Conservation (phyloP, 305 asterid species). For the Stenogyne calaminthoides region DNA sequence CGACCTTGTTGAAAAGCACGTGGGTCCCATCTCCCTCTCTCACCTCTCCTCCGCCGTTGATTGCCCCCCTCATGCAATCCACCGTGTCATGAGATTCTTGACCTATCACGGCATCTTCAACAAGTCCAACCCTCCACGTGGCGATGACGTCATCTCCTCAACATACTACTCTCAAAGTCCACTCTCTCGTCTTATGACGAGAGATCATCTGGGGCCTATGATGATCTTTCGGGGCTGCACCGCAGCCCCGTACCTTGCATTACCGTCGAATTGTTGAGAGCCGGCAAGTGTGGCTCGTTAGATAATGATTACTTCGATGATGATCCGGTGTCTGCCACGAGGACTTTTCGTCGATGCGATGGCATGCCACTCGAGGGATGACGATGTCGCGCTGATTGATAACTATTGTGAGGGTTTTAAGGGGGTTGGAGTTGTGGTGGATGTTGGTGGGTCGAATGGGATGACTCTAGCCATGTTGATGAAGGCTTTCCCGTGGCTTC, state of each 20-base stretch:
- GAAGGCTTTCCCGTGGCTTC: slow-evolving; percentile 31
- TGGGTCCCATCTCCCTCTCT: slow-evolving; percentile 26
- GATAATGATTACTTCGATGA: background rate
- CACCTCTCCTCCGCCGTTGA: slow-evolving; percentile 30
- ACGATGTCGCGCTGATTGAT: background rate
- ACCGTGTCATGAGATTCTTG: too few species aligned
- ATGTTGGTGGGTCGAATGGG: slow-evolving; percentile 30
- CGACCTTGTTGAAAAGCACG: slow-evolving; percentile 37
- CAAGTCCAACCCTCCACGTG: too few species aligned
- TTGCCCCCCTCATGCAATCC: too few species aligned
- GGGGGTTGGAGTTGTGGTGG: background rate
- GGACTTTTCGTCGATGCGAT: background rate
- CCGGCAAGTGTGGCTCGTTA: background rate
- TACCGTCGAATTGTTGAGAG: too few species aligned
- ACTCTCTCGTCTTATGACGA: too few species aligned
- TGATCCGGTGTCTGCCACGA: background rate
- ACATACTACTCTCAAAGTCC: too few species aligned
- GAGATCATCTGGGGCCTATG: too few species aligned
- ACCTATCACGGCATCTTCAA: too few species aligned
- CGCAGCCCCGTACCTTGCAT: too few species aligned
- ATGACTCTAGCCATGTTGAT: slow-evolving; percentile 18
- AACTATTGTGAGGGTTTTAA: background rate
- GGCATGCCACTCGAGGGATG: background rate
- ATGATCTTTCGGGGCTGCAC: too few species aligned
- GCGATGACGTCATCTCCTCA: too few species aligned